phyloP scores from a whole-genome alignment of 2,329 filamentous ascomycete species.

The Pyricularia grisea region DNA sequence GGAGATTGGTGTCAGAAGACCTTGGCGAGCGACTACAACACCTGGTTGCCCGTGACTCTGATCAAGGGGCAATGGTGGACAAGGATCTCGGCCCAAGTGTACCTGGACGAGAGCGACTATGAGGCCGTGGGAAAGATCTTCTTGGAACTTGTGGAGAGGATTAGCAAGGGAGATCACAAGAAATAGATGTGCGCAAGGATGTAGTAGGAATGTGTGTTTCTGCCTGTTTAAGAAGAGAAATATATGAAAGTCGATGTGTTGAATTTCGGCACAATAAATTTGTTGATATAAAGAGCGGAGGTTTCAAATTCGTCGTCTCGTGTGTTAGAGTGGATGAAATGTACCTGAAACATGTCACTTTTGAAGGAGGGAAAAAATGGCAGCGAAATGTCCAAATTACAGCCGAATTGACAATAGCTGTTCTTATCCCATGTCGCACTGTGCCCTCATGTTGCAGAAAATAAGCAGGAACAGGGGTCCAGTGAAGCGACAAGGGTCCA shows the following conservation, averaged over 20 bases:
- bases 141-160: slow-evolving; percentile 16
- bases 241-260: neutral
- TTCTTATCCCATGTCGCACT: neutral
- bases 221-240: neutral
- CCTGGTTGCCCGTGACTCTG: slow-evolving; percentile 57
- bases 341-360: no score
- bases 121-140: slow-evolving; percentile 52
- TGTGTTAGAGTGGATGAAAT: neutral
- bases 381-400: neutral
- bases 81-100: slow-evolving; percentile 72
- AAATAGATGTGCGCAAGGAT: neutral
- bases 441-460: neutral
- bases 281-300: neutral
- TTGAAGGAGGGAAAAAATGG: no score
- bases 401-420: neutral
- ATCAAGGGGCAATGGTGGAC: slow-evolving; percentile 58
- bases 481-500: neutral
- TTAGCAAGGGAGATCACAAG: slow-evolving; percentile 8
- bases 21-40: slow-evolving; percentile 53
- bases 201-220: neutral
- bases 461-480: neutral
- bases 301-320: neutral
- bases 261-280: neutral
- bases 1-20: slow-evolving; percentile 48
- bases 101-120: slow-evolving; percentile 73